Evolutionary conservation across 164 flowering plant genomes (phyloP), one percentile per base, ranked within the genome.

Genomic region (Vitis riparia): DNA sequence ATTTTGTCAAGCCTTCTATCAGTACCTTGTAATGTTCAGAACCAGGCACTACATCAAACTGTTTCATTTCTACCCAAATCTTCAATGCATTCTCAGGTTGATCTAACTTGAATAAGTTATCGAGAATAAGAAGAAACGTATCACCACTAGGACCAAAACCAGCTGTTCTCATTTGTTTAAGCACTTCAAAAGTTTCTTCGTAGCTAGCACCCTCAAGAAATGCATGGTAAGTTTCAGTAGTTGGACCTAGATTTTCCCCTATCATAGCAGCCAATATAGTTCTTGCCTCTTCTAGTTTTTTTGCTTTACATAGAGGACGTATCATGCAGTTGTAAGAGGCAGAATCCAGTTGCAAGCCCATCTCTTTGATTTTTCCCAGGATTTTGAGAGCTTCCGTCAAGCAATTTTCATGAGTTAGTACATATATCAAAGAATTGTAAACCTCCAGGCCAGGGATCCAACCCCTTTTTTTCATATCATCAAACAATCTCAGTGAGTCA

Each of bases 391-490:
- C 97, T 83, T 91, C 93, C 16, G 71, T 76, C 58, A 87, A 53
- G 84, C 99, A 95, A 80, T 89, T 95, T 68, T 91, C 92, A 57
- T 68, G 80, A 71, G 91, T 77, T 30, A 95, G 72, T 7, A 91
- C 88, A 79, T 84, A 86, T 48, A 88, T 71, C 67, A 95, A 78
- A 55, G 99, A 91, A 78, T 92, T 90, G 70, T 92, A 90, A 19
- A 91, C 98, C 55, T 72, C 81, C 55, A 83, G 66, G 19, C 84
- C 88, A 0, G 97, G 96, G 14, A 74, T 61, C 86, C 84, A 91
- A 30, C 87, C 89, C 69, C 83, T 82, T 76, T 83, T 92, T 78
- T 86, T 90, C 97, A 95, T 91, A 67, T 87, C 90, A 83, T 92
- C 97, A 59, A 84, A 95, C 17, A 95, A 86, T 63, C 98, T 88